Conservation (phyloP, 345 rosid species). For the Bretschneidera sinensis region DNA sequence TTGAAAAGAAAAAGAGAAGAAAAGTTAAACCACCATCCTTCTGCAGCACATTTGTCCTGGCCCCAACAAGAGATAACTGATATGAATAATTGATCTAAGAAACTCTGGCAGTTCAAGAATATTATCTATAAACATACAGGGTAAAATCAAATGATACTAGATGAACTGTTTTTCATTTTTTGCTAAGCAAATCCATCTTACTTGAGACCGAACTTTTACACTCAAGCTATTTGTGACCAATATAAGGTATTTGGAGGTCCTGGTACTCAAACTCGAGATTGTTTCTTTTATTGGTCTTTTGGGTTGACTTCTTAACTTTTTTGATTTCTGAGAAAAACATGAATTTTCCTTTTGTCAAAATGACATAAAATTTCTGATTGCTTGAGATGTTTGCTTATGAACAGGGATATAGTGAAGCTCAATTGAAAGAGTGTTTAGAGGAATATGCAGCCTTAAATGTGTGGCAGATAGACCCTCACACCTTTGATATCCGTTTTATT, state of each 20-base stretch:
- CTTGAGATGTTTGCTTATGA: conserved; percentile 17
- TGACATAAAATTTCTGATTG: conserved; percentile 4
- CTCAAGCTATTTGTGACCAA: neutral
- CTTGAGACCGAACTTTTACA: neutral
- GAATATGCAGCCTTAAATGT: conserved; percentile 94
- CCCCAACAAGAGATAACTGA: neutral
- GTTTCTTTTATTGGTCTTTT: too few species aligned
- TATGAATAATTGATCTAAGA: neutral
- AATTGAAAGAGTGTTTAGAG: conserved; percentile 95
- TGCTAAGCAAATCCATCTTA: neutral
- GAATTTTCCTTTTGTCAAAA: too few species aligned
- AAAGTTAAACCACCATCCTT: too few species aligned
- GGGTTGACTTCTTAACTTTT: neutral
- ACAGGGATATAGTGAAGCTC: conserved; percentile 99
- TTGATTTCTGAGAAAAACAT: neutral
- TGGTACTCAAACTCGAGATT: neutral
- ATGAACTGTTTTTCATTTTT: neutral
- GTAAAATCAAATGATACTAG: too few species aligned
- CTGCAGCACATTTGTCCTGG: neutral
- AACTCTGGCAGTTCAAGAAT: neutral
- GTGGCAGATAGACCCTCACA: conserved; percentile 92
- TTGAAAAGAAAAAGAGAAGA: too few species aligned
- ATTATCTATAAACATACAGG: neutral
- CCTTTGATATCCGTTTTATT: conserved; percentile 89
- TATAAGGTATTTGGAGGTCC: neutral